phyloP scores from a whole-genome alignment of 176 grass and related monocot species.

The Oryza rufipogon region DNA sequence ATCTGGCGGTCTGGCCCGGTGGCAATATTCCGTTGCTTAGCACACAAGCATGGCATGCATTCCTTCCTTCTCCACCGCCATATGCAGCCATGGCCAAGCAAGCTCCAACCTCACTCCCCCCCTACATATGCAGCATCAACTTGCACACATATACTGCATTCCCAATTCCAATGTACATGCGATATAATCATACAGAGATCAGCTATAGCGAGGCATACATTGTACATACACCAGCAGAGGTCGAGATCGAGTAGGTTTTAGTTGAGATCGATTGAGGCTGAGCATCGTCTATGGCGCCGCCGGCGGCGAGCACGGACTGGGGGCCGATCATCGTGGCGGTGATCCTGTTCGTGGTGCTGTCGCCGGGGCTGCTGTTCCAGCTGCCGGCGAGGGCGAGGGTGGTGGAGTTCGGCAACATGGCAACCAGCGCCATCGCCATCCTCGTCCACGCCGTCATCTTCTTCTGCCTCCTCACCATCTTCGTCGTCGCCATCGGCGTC shows the following conservation, averaged over 20 bases:
- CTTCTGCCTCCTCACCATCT: slow-evolving; percentile 82
- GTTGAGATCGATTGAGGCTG: neutral
- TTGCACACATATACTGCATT: neutral
- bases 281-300: slow-evolving; percentile 20
- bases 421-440: slow-evolving; percentile 74
- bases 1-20: neutral
- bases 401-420: slow-evolving; percentile 91
- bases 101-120: slow-evolving; percentile 3
- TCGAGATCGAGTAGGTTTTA: neutral
- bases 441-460: slow-evolving; percentile 85
- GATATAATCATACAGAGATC: too few relatives aligned
- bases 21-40: slow-evolving; percentile 44
- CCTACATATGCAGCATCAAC: slow-evolving; percentile 33
- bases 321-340: slow-evolving; percentile 81
- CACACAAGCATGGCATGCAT: slow-evolving; percentile 70
- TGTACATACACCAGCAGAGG: neutral
- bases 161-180: neutral
- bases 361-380: slow-evolving; percentile 84
- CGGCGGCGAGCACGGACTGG: slow-evolving; percentile 68
- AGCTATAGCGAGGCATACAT: too few relatives aligned
- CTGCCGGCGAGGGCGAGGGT: slow-evolving; percentile 65
- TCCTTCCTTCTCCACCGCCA: slow-evolving; percentile 50
- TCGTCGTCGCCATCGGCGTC: slow-evolving; percentile 73
- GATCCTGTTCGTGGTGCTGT: slow-evolving; percentile 82
- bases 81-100: slow-evolving; percentile 34